Evolutionary conservation across 2,329 filamentous ascomycete genomes (phyloP), one percentile per base, ranked within the genome.

Genomic region (Apiospora marii): DNA sequence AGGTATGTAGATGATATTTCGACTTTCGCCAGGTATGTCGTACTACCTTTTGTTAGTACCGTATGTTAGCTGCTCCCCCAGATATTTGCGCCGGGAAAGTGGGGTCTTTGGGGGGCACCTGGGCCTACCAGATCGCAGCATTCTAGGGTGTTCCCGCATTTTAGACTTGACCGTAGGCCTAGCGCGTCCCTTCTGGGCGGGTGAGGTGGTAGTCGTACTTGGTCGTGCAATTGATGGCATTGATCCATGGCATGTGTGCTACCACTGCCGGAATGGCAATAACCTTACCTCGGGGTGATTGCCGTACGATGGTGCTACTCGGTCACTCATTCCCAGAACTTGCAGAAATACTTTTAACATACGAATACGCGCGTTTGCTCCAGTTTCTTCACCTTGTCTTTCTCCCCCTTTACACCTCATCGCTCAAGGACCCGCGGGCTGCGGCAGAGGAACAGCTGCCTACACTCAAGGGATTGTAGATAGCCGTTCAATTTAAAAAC

Each of bases 361-460:
- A 61, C 53, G 53, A 61, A 61, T 37, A 61, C 53, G 53, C 53
- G 53, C 53, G 53, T 61, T 61, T 34, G 27, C 53, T 61, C 53
- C 53, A 61, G 53, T 61, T 61, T 61, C 53, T 34, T n/a, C 58
- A 6, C n/a, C 34, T 6, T 13, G 3, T 64, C 30, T 64, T 41
- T 41, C 58, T 64, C 16, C 30, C 30, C 19, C 30, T 37, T 24
- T 64, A 13, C 58, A 37, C 58, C 13, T 41, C 10, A 2, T n/a
- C 34, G 30, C 10, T 3, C 16, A 12, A 12, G 53, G 27, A 8
- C 10, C 53, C 53, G 53, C 53, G 53, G 53, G 53, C 7, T 61
- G 53, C 53, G 53, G 19, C 14, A 58, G 13, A 30, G 37, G 10
- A 37, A 8, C 37, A 37, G 37, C 37, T 37, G 37, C 5, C 37